These are phyloP conservation scores for Powellomyces hirtus DNA, from an alignment of 192 early-diverging fungal genomes.

Conservation along the genomic window DNA sequence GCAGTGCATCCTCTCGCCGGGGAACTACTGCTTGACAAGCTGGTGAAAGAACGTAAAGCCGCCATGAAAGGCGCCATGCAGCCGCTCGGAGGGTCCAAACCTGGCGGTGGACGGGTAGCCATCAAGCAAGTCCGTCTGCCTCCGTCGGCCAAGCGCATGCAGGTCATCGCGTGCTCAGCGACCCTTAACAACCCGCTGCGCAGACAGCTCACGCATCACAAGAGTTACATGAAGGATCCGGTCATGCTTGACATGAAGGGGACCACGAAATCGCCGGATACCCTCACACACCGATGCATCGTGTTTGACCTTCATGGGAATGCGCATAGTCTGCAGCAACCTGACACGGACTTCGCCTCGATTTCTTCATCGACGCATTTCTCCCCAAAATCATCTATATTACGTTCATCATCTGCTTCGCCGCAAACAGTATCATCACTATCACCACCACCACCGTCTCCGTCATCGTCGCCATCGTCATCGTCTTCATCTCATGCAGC, in stretches of 20 bases:
- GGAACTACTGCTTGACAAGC: conserved; percentile 33
- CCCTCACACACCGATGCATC: conserved; percentile 28
- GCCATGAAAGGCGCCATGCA: background rate
- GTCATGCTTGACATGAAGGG: conserved; percentile 59
- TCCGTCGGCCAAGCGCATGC: conserved; percentile 22
- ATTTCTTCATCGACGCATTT: background rate
- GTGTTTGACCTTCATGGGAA: conserved; percentile 11
- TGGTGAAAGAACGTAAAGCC: conserved; percentile 21
- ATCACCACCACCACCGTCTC: no score
- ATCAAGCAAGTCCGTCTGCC: background rate
- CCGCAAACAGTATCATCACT: background rate
- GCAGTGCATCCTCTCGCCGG: conserved; percentile 36
- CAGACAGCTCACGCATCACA: conserved; percentile 44
- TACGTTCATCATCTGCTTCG: no score
- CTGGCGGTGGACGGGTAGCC: background rate
- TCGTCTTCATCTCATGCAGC: conserved; percentile 20
- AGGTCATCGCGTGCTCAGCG: conserved; percentile 65
- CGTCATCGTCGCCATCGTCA: background rate
- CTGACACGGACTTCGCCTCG: background rate
- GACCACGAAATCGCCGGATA: conserved; percentile 22
- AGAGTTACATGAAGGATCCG: conserved; percentile 53
- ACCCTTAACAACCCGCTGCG: conserved; percentile 69
- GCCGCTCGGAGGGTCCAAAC: background rate
- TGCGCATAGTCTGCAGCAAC: background rate
- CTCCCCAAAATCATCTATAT: background rate